Percentiles rank a stretch among this genome's conserved stretches.
Evolutionary conservation across 352 stramenopile species (phyloP).

Genomic region (Pythium phragmiticola): DNA sequence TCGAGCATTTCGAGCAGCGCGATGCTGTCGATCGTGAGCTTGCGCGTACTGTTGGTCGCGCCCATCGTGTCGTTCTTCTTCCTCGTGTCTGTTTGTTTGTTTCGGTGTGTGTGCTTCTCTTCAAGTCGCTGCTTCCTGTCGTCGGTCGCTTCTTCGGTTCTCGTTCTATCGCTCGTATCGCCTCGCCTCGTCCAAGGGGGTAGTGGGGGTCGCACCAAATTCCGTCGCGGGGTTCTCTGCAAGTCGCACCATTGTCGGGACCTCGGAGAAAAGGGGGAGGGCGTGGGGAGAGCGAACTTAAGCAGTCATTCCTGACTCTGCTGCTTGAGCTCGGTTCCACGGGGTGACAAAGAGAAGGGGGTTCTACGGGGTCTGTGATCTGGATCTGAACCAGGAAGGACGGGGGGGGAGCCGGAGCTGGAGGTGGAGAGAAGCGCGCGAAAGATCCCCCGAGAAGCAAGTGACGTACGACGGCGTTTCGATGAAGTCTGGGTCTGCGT

Average conservation of each 20-base stretch:
- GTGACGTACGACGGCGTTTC: neutral
- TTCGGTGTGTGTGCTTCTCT: constrained; percentile 8
- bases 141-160: neutral
- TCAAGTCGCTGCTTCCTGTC: constrained; percentile 8
- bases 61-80: constrained; percentile 46
- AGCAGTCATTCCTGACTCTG: constrained; percentile 30
- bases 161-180: constrained; percentile 25
- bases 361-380: constrained; percentile 9
- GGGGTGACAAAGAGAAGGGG: constrained; percentile 27
- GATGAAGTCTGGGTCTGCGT: neutral
- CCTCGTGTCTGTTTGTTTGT: constrained; percentile 12
- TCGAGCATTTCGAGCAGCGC: constrained; percentile 81
- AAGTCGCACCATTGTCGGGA: constrained; percentile 33
- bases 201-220: constrained; percentile 3
- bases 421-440: neutral
- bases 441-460: neutral
- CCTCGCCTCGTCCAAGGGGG: constrained; percentile 11
- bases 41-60: constrained; percentile 73
- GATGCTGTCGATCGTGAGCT: constrained; percentile 80
- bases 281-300: constrained; percentile 18
- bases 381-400: neutral
- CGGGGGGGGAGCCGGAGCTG: neutral
- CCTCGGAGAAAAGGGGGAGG: constrained; percentile 16
- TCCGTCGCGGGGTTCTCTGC: constrained; percentile 22
- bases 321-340: constrained; percentile 23